Evolutionary conservation across 441 rosid species (phyloP), one percentile per base, ranked within the genome.

Genomic region (Gossypium gossypioides): DNA sequence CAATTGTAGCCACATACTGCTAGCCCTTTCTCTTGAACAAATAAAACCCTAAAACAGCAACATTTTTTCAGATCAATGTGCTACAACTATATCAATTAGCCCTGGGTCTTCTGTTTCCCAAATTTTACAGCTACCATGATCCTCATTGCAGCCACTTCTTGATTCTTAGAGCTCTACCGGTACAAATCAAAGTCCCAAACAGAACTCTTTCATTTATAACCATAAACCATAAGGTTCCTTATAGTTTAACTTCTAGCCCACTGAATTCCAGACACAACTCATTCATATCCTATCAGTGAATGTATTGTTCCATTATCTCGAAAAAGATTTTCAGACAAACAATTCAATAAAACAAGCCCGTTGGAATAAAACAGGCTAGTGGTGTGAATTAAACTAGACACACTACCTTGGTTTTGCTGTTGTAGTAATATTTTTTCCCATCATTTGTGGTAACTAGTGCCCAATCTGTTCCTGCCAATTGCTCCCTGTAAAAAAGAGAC

Each of bases 361-460:
- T 50, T 24, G 40, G 34, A 73, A 21, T 21, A 52, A 73, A 73
- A 65, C 24, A 61, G 3, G 48, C 29, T 29, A 57, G 22, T 64
- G 59, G 51, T 37, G 64, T 13, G 16, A 48, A 62, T 57, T 27
- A 54, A 19, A 64, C 62, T 54, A 13, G 66, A 46, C 2, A 59
- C 3, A 37, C 55, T 80, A 91, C 98, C 98, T 90, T 93, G 32
- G 96, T 90, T 88, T 88, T 89, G 82, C 62, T 87, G 83, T 93
- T 90, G 85, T 89, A 90, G 87, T 96, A 96, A 83, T 93, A 96
- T 54, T 84, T 93, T 78, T 89, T 91, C 34, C 94, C 96, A 79
- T 96, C 98, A 78, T 83, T 91, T 71, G 97, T 93, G 34, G 93
- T 85, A 74, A 96, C 87, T 66, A 89, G 76, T 19, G 88, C 93